These are phyloP conservation scores for Monosporozyma solicola DNA, from an alignment of 805 yeast genomes.

Conservation along the genomic window DNA sequence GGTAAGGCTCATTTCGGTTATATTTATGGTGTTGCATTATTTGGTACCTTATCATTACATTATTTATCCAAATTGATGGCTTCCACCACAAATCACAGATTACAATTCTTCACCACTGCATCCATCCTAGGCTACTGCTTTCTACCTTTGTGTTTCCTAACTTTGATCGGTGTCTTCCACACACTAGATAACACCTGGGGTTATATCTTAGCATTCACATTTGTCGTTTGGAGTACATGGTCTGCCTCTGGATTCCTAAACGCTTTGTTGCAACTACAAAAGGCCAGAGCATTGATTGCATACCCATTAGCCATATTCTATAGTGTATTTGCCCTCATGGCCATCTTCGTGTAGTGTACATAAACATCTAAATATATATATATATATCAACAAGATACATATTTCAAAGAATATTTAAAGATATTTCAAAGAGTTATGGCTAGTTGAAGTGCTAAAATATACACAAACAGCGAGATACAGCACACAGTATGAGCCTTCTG, in stretches of 20 bases:
- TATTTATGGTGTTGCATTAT: conserved; percentile 89
- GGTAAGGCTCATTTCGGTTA: conserved; percentile 97
- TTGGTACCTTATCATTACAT: conserved; percentile 82
- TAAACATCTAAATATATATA: neutral
- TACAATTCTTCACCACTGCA: conserved; percentile 60
- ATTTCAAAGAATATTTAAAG: neutral
- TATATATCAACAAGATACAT: neutral
- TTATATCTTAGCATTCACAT: conserved; percentile 53
- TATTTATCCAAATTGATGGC: conserved; percentile 84
- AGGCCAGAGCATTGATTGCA: conserved; percentile 84
- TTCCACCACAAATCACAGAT: conserved; percentile 28
- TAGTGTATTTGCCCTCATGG: conserved; percentile 91
- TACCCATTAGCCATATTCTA: conserved; percentile 89
- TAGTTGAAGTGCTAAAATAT: neutral
- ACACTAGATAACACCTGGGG: conserved; percentile 73
- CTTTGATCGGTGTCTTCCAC: conserved; percentile 58
- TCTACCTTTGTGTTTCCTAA: conserved; percentile 62
- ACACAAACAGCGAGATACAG: neutral
- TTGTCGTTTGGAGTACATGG: conserved; percentile 85
- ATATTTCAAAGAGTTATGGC: neutral
- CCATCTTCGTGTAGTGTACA: conserved; percentile 49
- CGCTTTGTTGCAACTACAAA: conserved; percentile 68
- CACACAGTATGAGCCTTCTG: conserved; percentile 1
- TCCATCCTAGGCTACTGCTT: conserved; percentile 91
- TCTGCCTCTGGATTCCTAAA: conserved; percentile 91